A percentile compares a stretch with the other conserved stretches of the same genome.
Evolutionary conservation across 2,329 filamentous ascomycete species (phyloP).

Genomic region (Pseudonectria buxi): DNA sequence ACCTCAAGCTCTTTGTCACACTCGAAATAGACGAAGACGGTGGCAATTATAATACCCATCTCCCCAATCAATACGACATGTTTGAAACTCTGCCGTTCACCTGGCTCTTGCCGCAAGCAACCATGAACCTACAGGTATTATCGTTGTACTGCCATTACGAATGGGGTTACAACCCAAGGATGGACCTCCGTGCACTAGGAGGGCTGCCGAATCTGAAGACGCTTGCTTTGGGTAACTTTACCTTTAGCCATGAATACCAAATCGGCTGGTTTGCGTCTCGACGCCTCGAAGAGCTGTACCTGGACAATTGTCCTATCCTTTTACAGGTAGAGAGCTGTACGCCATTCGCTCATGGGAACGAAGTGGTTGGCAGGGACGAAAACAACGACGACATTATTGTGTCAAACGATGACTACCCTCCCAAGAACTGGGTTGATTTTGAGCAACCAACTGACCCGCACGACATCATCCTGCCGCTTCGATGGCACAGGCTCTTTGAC

Average conservation of each 20-base stretch:
- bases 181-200: conserved; percentile 24
- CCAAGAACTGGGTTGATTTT: too few species aligned
- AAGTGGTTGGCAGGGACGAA: too few species aligned
- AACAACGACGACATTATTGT: too few species aligned
- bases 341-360: neutral
- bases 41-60: neutral
- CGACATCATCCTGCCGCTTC: too few species aligned
- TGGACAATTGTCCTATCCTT: conserved; percentile 38
- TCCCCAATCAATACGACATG: conserved; percentile 12
- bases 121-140: conserved; percentile 26
- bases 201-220: conserved; percentile 33
- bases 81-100: conserved; percentile 9
- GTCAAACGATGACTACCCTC: too few species aligned
- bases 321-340: too few species aligned
- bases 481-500: too few species aligned
- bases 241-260: conserved; percentile 39
- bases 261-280: conserved; percentile 39
- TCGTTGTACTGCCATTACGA: conserved; percentile 30
- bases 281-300: conserved; percentile 31
- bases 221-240: conserved; percentile 33
- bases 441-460: too few species aligned
- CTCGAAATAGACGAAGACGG: neutral
- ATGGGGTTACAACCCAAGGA: conserved; percentile 34
- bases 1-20: conserved; percentile 5
- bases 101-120: conserved; percentile 16